phyloP scores from a whole-genome alignment of 176 grass and related monocot genomes.

The Lolium rigidum region DNA sequence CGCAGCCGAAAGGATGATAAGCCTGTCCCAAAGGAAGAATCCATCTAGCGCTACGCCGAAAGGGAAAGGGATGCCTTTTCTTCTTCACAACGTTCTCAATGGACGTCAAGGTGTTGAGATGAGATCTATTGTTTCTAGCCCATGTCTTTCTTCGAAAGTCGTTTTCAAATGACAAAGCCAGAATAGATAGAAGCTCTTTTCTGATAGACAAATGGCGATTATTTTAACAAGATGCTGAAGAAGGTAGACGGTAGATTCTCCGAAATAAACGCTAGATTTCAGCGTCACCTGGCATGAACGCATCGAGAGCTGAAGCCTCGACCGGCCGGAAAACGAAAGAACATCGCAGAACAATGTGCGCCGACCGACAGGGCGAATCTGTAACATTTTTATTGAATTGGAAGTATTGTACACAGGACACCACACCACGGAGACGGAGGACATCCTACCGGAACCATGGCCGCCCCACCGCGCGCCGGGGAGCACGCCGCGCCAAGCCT shows the following conservation, averaged over 20 bases:
- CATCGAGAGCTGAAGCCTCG: not conserved
- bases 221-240: not conserved
- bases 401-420: slow-evolving; percentile 39
- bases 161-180: not conserved
- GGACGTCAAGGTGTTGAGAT: not conserved
- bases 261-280: not conserved
- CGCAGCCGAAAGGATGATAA: not conserved
- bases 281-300: not conserved
- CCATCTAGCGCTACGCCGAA: slow-evolving; percentile 10
- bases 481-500: not conserved
- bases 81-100: too few species aligned
- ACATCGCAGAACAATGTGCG: not conserved
- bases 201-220: not conserved
- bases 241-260: not conserved
- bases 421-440: slow-evolving; percentile 35
- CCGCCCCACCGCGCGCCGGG: slow-evolving; percentile 35
- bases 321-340: not conserved
- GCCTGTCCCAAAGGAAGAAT: not conserved
- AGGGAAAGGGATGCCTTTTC: not conserved
- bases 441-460: slow-evolving; percentile 43
- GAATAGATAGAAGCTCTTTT: not conserved
- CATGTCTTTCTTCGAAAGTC: not conserved
- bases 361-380: not conserved
- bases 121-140: not conserved
- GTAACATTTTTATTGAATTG: slow-evolving; percentile 50